These are phyloP conservation scores for Cladorrhinum sp. DNA, from an alignment of 2,329 filamentous ascomycete species.

Conservation along the genomic window DNA sequence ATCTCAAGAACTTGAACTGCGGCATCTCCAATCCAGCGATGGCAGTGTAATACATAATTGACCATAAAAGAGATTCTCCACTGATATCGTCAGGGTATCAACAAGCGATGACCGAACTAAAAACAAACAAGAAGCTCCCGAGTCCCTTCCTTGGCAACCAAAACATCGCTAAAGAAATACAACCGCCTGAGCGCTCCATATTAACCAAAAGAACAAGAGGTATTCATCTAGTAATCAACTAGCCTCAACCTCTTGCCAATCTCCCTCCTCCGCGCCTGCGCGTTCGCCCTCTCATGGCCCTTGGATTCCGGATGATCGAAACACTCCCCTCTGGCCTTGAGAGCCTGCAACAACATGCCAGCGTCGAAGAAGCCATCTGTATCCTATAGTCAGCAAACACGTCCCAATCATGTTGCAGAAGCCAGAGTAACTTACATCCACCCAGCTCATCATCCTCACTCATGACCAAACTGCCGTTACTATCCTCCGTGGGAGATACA, in stretches of 20 bases:
- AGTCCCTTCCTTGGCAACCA: background rate
- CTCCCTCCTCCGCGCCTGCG: slow-evolving; percentile 59
- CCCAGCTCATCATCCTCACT: slow-evolving; percentile 88
- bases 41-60: no score
- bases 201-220: background rate
- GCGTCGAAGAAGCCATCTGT: slow-evolving; percentile 96
- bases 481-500: slow-evolving; percentile 65
- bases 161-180: background rate
- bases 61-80: no score
- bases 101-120: background rate
- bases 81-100: no score
- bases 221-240: slow-evolving; percentile 58
- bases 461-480: slow-evolving; percentile 49
- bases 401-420: background rate
- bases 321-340: slow-evolving; percentile 66
- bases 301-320: slow-evolving; percentile 51
- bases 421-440: slow-evolving; percentile 69
- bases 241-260: slow-evolving; percentile 72
- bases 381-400: slow-evolving; percentile 28
- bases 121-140: background rate
- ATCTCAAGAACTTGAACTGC: no score
- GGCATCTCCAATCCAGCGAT: no score
- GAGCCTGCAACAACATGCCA: slow-evolving; percentile 85
- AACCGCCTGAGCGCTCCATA: no score
- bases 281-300: slow-evolving; percentile 57